These are phyloP conservation scores for Polygonum maritimum DNA, from an alignment of 148 eudicot species.

Conservation along the genomic window DNA sequence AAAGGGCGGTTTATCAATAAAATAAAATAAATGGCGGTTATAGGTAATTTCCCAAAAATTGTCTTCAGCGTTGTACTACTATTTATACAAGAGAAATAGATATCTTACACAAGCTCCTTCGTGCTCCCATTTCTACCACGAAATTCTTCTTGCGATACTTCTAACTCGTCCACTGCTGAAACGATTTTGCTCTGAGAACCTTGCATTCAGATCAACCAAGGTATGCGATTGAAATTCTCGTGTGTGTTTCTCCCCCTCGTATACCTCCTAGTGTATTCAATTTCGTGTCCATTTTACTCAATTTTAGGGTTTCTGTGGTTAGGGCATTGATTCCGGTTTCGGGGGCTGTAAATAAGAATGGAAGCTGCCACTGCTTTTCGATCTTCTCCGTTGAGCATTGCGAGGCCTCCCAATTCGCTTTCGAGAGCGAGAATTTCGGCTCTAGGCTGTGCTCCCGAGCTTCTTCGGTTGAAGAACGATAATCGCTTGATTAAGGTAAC, in stretches of 20 bases:
- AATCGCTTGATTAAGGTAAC: not conserved
- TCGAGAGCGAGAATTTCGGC: not conserved
- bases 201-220: not conserved
- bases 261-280: not conserved
- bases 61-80: too few relatives aligned
- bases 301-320: not conserved
- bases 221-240: not conserved
- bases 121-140: not conserved
- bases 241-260: not conserved
- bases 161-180: not conserved
- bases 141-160: not conserved
- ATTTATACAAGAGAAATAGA: too few relatives aligned
- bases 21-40: too few relatives aligned
- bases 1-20: too few relatives aligned
- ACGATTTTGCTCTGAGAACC: not conserved
- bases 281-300: not conserved
- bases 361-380: constrained; percentile 8
- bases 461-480: not conserved
- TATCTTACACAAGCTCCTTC: not conserved
- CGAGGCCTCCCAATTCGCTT: constrained; percentile 1
- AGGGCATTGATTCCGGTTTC: not conserved
- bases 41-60: too few relatives aligned
- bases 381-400: constrained; percentile 2
- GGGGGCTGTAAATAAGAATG: not conserved
- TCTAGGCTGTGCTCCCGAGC: not conserved